These are phyloP conservation scores for Euphorbia tirucalli DNA, from an alignment of 345 rosid species.

Conservation along the genomic window DNA sequence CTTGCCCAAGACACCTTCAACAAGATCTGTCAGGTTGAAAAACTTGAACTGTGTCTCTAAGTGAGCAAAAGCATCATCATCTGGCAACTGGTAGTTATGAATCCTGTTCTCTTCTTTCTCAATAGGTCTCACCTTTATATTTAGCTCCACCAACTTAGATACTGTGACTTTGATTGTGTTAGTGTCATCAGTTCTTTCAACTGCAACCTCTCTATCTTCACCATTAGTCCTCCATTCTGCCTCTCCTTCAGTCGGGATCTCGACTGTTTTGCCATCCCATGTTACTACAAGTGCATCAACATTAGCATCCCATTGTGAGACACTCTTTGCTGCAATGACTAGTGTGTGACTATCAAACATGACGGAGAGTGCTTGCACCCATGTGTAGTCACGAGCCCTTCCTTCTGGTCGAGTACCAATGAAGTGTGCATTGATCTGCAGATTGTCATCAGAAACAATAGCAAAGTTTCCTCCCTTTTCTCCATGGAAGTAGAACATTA, in stretches of 20 bases:
- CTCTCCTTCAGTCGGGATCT: conserved; percentile 59
- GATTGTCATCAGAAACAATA: conserved; percentile 63
- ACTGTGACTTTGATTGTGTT: conserved; percentile 46
- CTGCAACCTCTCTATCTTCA: conserved; percentile 41
- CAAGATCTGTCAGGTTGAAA: conserved; percentile 39
- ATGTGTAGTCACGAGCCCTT: conserved; percentile 79
- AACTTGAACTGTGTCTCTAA: conserved; percentile 68
- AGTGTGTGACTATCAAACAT: conserved; percentile 71
- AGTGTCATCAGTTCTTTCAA: conserved; percentile 55
- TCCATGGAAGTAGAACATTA: conserved; percentile 92
- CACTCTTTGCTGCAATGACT: conserved; percentile 54
- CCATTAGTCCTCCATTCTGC: conserved; percentile 52
- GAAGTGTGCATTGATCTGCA: conserved; percentile 86
- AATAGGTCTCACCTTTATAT: conserved; percentile 53
- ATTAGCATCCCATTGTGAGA: conserved; percentile 53
- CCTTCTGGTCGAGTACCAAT: conserved; percentile 79
- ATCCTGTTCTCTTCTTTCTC: conserved; percentile 52
- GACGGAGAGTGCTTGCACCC: conserved; percentile 80
- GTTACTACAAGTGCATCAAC: conserved; percentile 52
- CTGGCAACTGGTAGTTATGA: conserved; percentile 56
- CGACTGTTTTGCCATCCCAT: conserved; percentile 50
- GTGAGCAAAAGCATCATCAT: conserved; percentile 61
- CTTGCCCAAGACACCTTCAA: conserved; percentile 71
- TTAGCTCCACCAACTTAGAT: conserved; percentile 40
- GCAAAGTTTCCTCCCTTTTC: conserved; percentile 81